Base-by-base conservation (phyloP, 106 monocot species). In the Vanilla planifolia region DNA sequence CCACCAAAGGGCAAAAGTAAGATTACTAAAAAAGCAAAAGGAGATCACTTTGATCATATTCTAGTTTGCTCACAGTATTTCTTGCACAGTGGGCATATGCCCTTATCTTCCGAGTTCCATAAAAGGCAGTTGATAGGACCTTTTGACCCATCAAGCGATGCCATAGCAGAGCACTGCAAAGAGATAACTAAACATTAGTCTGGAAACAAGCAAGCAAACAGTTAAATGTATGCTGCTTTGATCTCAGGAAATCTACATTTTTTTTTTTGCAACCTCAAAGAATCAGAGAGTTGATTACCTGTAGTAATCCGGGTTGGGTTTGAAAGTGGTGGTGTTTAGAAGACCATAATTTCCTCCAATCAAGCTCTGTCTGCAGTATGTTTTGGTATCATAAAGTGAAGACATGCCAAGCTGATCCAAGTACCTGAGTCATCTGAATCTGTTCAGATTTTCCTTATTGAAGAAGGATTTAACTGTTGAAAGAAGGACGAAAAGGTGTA, bases 341-440 rank as follows among this genome's bases (percentile, higher is more conserved):
- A 91, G 73, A 48, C 90, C 90, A 56, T 91, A 91, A 39, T 91
- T 91, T 50, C 90, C 90, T 7, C 90, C 90, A 27, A 91, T 65
- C 48, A 91, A 82, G 6, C 61, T 67, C 48, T 91, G 90, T 60
- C 85, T 73, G 72, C 90, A 91, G 6, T 91, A 85, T 24, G 68
- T 73, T 71, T 91, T 91, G 0, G 90, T 91, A 48, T 91, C 79
- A 64, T 91, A 91, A 40, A 64, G 48, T 3, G 90, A 61, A 28
- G 90, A 60, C 90, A 91, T 82, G 9, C 77, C 90, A 32, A 91
- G 85, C 68, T 91, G 90, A 66, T 91, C 90, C 73, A 91, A 60
- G 51, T 74, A 91, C 90, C 89, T 89, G 57, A 42, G 16, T 29
- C 4, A 28, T 42, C 4, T 29, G 48, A 21, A 9, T 6, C 24